Evolutionary conservation across 2,329 filamentous ascomycete genomes (phyloP), one percentile per base, ranked within the genome.

Genomic region (Dothiorella sarmentorum): DNA sequence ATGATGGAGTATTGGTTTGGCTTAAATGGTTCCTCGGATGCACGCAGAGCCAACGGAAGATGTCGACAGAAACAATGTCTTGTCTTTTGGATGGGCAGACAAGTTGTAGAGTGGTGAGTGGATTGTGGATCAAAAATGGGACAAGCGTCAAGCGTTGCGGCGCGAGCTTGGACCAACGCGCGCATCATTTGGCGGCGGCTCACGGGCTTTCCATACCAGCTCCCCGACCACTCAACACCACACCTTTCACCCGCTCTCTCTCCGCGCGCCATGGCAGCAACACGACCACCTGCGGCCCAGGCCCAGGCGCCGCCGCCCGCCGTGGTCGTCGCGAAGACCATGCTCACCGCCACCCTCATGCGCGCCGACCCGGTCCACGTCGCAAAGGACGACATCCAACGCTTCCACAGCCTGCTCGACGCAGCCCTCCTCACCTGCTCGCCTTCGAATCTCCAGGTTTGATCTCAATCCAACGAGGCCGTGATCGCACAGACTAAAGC

Each of bases 391-490:
- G 52, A 56, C 35, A 33, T 60, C 33, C 27, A 52, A 17, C 35
- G 44, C 22, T 49, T 60, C 51, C 58, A 56, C 42, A 33, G 31
- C 26, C 43, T 60, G 37, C 58, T 60, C 26, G 52, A 52, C 43
- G 58, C 51, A 49, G 35, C 43, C 42, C 18, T 56, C 24, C 43
- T 35, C 4, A 22, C 44, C 35, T 60, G 58, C 58, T 60, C 58
- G 51, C 42, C 49, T 26, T 31, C 49, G 43, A 56, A 60, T 52
- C 33, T 60, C 43, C 58, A 56, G 52, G 52, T 56, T 56, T 60
- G 58, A 49, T 60, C 49, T 52, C 58, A 37, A 53, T 47, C 57
- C 40, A 37, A 38, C 17, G 9, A 6, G 38, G 29, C 37, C 47
- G 18, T 44, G 9, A 42, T 29, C 38, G 27, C 38, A 24, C 43